Base-by-base conservation (phyloP, 139 green algal species). In the Nannochloris sp. region DNA sequence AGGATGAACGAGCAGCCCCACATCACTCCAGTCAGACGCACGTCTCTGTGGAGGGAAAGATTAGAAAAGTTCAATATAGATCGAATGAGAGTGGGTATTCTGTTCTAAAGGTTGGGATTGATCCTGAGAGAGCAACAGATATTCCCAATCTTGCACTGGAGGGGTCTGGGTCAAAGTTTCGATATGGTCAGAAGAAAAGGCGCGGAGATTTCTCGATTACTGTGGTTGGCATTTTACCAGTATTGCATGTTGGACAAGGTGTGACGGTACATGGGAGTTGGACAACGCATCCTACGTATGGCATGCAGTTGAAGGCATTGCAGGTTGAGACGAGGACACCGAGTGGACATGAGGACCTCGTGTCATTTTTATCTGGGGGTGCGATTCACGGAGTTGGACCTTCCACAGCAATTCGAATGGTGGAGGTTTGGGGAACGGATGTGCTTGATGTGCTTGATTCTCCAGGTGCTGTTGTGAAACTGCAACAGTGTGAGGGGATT, bases 311-410 rank as follows among this genome's bases (percentile, higher is more conserved):
- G 31, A 9, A 17, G 14, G 76, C 49, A 17, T 28, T 10, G 23
- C 44, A 56, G 28, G 28, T 66, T 17, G 40, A 64, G 28, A 61
- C 63, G 36, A 23, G 66, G n/a, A 20, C 31, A 3, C 67, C 63
- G 5, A 10, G 14, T 16, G 63, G 31, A 13, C 13, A 49, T 49
- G 44, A 43, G 3, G 73, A 69, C 17, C 28, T 82, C 10, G 65
- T 51, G 17, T 57, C 61, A 8, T 82, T 75, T 45, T 60, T 82
- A 17, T 61, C 58, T 10, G 66, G 76, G 13, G 65, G 53, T 5
- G 30, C 43, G 11, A 48, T 82, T 26, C 31, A 73, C 10, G 75
- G 75, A 8, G 77, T 84, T 58, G 77, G 77, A 2, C 70, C 63
- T n/a, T 26, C 33, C 26, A 80, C 50, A 2, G 77, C 77, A 0